Percentiles rank a stretch among this genome's conserved stretches.
phyloP scores from a whole-genome alignment of 257 asterid species.

The Solanum clarkiae region DNA sequence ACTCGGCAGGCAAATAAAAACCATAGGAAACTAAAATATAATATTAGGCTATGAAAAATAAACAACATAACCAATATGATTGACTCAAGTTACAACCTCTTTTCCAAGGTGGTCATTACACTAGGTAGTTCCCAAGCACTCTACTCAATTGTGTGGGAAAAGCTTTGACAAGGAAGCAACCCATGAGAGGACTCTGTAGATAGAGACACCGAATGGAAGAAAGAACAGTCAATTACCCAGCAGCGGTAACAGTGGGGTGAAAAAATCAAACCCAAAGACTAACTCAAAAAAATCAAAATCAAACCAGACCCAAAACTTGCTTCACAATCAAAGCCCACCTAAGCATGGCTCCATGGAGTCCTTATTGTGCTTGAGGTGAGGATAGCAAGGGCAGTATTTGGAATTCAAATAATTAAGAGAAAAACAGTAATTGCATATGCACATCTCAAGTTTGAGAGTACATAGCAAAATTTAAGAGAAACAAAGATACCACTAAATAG shows the following conservation, averaged over 20 bases:
- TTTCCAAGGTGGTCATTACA: neutral
- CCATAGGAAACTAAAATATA: neutral
- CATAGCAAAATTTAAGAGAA: neutral
- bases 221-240: too few relatives aligned
- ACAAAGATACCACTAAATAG: neutral
- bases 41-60: neutral
- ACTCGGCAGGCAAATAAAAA: neutral
- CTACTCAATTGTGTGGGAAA: neutral
- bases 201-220: too few relatives aligned
- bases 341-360: neutral
- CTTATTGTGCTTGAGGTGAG: neutral
- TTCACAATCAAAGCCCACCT: neutral
- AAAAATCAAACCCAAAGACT: neutral
- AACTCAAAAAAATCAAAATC: neutral
- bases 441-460: neutral
- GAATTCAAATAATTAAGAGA: neutral
- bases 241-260: too few relatives aligned
- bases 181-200: too few relatives aligned
- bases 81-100: neutral
- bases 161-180: too few relatives aligned
- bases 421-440: neutral
- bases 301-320: neutral
- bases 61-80: neutral
- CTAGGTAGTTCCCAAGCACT: neutral
- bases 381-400: neutral